Conservation (phyloP, 73 alveolate species). For the Tetrahymena malaccensis region DNA sequence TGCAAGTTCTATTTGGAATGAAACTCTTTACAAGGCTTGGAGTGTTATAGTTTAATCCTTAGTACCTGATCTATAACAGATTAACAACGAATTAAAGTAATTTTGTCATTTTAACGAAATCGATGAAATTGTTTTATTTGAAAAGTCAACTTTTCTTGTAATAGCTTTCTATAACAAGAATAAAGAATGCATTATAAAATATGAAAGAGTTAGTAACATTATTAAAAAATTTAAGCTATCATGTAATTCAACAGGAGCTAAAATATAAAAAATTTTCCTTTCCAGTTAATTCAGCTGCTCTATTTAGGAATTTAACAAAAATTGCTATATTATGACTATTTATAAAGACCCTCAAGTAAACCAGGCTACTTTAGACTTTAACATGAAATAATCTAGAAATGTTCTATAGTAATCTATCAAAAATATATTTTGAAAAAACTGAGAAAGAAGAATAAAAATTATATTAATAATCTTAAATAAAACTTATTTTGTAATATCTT, state of each 20-base stretch:
- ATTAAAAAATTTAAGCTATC: constrained; percentile 29
- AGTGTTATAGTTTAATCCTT: constrained; percentile 80
- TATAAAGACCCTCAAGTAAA: neutral
- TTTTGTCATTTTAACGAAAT: constrained; percentile 77
- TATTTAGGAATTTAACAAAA: constrained; percentile 8
- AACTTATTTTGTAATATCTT: too few relatives aligned
- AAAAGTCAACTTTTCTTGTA: constrained; percentile 90
- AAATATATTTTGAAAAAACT: neutral
- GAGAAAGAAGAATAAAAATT: too few relatives aligned
- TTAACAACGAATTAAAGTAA: constrained; percentile 61
- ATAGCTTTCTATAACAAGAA: constrained; percentile 38
- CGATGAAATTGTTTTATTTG: constrained; percentile 95
- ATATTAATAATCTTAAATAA: too few relatives aligned
- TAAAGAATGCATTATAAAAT: neutral
- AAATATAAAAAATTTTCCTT: neutral
- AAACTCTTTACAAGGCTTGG: constrained; percentile 96
- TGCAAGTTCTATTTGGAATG: constrained; percentile 95
- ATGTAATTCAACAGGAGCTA: neutral
- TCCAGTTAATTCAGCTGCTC: neutral
- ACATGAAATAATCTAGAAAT: neutral
- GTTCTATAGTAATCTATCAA: neutral
- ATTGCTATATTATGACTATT: constrained; percentile 18
- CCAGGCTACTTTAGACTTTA: neutral
- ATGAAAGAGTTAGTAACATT: constrained; percentile 23
- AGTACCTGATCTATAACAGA: constrained; percentile 65